Evolutionary conservation across 768 basidiomycete species (phyloP).

Genomic region (Tulasnella sp.): DNA sequence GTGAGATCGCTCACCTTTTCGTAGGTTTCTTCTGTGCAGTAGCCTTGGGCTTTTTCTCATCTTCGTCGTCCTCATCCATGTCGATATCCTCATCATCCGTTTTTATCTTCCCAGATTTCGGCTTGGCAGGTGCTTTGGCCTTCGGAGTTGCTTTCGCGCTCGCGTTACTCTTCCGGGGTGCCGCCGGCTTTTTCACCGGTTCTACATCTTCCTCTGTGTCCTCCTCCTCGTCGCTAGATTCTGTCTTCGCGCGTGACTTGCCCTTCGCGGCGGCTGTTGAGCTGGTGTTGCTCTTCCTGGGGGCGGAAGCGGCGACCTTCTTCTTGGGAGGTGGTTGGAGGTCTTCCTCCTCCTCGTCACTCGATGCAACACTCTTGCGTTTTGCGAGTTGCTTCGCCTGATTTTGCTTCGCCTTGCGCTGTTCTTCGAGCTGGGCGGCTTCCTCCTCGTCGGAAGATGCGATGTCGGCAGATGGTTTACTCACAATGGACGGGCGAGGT

Average conservation of each 20-base stretch:
- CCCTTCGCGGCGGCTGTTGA: too few relatives aligned
- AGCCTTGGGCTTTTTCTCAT: slow-evolving; percentile 17
- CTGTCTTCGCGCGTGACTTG: slow-evolving; percentile 3
- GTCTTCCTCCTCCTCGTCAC: slow-evolving; percentile 16
- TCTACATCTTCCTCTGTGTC: slow-evolving; percentile 18
- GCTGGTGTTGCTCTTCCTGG: slow-evolving; percentile 3
- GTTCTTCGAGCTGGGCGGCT: slow-evolving; percentile 11
- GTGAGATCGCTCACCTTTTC: slow-evolving; percentile 16
- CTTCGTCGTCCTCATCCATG: slow-evolving; percentile 20
- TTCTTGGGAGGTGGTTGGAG: slow-evolving; percentile 1
- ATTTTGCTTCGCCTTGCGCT: background rate
- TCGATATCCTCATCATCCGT: slow-evolving; percentile 19
- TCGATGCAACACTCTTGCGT: slow-evolving; percentile 15
- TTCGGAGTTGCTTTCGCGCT: slow-evolving; percentile 20
- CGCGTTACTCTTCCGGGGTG: slow-evolving; percentile 18
- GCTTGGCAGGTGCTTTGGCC: slow-evolving; percentile 14
- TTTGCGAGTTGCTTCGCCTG: background rate
- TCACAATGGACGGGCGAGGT: background rate
- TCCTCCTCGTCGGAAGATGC: slow-evolving; percentile 13
- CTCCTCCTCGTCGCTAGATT: background rate
- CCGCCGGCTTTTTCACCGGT: slow-evolving; percentile 17
- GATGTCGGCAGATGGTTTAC: background rate
- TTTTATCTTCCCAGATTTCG: slow-evolving; percentile 11
- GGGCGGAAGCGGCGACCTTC: slow-evolving; percentile 17
- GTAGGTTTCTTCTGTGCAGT: background rate